Evolutionary conservation across 1,139 yeast genomes (phyloP).

Genomic region (Geotrichum candidum): DNA sequence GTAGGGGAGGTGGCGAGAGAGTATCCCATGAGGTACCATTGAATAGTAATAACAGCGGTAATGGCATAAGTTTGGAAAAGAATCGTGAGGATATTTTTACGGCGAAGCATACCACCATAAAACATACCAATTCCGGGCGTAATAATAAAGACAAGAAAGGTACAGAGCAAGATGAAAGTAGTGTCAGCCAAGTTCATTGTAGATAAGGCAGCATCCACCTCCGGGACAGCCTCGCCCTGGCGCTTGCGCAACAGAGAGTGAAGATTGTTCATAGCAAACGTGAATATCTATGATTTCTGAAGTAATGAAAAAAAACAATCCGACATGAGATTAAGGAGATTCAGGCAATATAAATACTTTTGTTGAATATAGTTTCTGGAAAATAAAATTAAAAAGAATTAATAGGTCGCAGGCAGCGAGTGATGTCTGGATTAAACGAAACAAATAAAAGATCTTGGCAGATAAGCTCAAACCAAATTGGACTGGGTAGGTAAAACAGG

Average conservation of each 20-base stretch:
- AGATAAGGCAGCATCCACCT: not conserved
- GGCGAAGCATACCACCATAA: conserved; percentile 76
- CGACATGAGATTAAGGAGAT: no score
- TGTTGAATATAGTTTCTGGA: no score
- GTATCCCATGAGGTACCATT: conserved; percentile 98
- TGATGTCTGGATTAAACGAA: no score
- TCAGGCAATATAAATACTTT: no score
- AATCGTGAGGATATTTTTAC: conserved; percentile 78
- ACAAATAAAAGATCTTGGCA: no score
- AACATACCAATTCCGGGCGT: conserved; percentile 78
- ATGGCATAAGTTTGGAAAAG: conserved; percentile 75
- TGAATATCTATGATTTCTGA: not conserved
- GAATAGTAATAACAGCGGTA: conserved; percentile 65
- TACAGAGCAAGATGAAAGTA: conserved; percentile 24
- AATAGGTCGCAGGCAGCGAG: no score
- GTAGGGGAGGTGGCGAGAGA: conserved; percentile 76
- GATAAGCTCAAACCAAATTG: no score
- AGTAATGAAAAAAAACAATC: not conserved
- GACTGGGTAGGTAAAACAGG: no score
- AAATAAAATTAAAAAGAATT: no score
- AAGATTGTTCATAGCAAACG: not conserved
- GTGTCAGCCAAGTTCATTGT: conserved; percentile 10
- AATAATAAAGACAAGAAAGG: conserved; percentile 65
- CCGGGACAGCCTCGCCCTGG: not conserved
- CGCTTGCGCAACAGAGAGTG: not conserved